Evolutionary conservation across 1,139 yeast genomes (phyloP).

Genomic region (Arxiozyma slooffiae): DNA sequence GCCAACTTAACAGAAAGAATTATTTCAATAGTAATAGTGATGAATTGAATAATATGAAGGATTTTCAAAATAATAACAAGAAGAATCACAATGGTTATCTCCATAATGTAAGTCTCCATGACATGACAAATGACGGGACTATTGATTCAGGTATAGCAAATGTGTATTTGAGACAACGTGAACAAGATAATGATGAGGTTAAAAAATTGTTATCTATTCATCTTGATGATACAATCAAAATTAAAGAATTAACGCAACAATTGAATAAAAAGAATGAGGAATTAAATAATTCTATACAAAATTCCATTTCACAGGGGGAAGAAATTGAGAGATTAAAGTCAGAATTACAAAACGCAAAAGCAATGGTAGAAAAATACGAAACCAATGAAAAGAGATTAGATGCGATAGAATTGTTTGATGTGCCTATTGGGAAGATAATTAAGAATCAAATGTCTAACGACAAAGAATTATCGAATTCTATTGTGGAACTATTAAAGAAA

Average conservation of each 20-base stretch:
- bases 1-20: background rate
- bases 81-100: background rate
- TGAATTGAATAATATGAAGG: too few relatives aligned
- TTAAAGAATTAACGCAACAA: background rate
- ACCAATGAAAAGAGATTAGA: background rate
- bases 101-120: background rate
- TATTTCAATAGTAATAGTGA: background rate
- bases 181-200: background rate
- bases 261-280: background rate
- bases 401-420: background rate
- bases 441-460: background rate
- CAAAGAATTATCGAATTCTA: background rate
- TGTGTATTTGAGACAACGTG: background rate
- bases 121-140: background rate
- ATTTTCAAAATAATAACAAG: too few relatives aligned
- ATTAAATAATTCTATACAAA: background rate
- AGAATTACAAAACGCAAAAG: background rate
- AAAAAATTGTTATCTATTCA: background rate
- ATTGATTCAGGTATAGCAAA: background rate
- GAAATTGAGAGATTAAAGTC: background rate
- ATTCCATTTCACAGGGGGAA: background rate
- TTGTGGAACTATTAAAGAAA: background rate
- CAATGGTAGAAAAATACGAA: background rate
- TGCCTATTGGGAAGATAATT: constrained; percentile 1
- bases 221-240: background rate